Percentiles rank a stretch among this genome's conserved stretches.
phyloP scores from a whole-genome alignment of 2,329 filamentous ascomycete species.

The Aspergillus tubingensis region DNA sequence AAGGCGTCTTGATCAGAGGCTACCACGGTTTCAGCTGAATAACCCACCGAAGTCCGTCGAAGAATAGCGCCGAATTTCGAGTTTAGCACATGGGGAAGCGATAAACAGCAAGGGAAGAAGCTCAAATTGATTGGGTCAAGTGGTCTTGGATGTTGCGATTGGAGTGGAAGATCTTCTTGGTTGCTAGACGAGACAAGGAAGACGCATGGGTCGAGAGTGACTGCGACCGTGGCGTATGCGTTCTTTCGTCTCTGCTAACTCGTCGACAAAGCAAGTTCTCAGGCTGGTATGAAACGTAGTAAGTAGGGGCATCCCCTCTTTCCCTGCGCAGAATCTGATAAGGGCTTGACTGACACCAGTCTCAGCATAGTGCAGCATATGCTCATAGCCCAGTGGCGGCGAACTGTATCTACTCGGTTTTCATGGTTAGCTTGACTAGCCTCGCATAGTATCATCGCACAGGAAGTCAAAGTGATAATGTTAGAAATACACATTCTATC shows the following conservation, averaged over 20 bases:
- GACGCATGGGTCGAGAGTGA: not conserved
- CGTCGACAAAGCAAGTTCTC: constrained; percentile 69
- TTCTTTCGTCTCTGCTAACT: constrained; percentile 33
- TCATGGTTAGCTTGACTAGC: constrained; percentile 24
- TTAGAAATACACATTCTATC: constrained; percentile 19
- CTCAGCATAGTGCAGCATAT: constrained; percentile 10
- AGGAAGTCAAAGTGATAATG: not conserved
- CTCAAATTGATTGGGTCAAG: not conserved
- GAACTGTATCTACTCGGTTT: constrained; percentile 66
- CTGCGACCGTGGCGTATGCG: not conserved
- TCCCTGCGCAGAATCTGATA: constrained; percentile 73
- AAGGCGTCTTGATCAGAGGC: not conserved
- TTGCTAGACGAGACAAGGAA: not conserved
- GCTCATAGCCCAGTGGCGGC: constrained; percentile 70
- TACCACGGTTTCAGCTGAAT: not conserved
- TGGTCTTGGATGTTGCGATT: not conserved
- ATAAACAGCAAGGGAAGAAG: not conserved
- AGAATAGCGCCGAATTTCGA: not conserved
- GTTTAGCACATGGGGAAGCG: not conserved
- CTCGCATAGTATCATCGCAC: not conserved
- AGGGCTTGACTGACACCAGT: constrained; percentile 22
- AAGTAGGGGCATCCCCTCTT: constrained; percentile 82
- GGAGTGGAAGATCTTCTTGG: not conserved
- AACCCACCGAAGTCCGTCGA: not conserved
- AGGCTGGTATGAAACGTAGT: constrained; percentile 83